Conservation (phyloP, 495 filamentous ascomycete genomes). For the Neohortaea acidophila region DNA sequence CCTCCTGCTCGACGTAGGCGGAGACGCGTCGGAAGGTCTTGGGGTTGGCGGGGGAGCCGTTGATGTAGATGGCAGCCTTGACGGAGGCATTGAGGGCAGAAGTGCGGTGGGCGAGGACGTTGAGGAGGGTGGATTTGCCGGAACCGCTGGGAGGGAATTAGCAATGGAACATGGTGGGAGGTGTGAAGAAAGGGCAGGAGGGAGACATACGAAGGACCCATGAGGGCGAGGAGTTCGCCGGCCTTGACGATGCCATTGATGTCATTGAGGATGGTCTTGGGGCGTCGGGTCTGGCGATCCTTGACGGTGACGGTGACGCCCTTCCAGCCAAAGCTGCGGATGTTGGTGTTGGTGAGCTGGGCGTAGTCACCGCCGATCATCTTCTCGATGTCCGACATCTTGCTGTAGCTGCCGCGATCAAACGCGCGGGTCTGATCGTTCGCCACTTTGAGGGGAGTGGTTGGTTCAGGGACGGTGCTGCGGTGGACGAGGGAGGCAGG, state of each 20-base stretch:
- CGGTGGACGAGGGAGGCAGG: too few relatives aligned
- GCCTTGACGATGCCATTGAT: slow-evolving; percentile 39
- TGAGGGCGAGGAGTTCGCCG: slow-evolving; percentile 58
- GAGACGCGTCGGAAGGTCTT: slow-evolving; percentile 36
- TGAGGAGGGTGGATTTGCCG: slow-evolving; percentile 67
- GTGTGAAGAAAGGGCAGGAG: background rate
- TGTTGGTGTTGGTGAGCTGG: slow-evolving; percentile 26
- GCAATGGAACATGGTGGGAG: background rate
- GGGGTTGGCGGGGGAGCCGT: slow-evolving; percentile 34
- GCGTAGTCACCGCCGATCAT: slow-evolving; percentile 22
- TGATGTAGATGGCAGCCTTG: slow-evolving; percentile 38
- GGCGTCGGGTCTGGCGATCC: slow-evolving; percentile 46
- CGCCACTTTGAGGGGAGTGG: too few relatives aligned
- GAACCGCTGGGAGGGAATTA: slow-evolving; percentile 31
- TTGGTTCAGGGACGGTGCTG: background rate
- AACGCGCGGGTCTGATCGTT: background rate
- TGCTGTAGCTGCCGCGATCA: slow-evolving; percentile 11
- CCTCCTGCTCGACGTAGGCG: slow-evolving; percentile 73
- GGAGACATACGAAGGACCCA: slow-evolving; percentile 45
- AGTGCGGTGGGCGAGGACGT: slow-evolving; percentile 49
- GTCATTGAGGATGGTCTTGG: slow-evolving; percentile 39
- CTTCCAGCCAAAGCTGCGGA: slow-evolving; percentile 43
- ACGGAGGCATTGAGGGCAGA: slow-evolving; percentile 34
- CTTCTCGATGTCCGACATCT: slow-evolving; percentile 27
- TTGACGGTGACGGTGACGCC: slow-evolving; percentile 51